Percentiles rank a stretch among this genome's conserved stretches.
Conservation (phyloP, 768 basidiomycete species). For the Lactarius psammicola region DNA sequence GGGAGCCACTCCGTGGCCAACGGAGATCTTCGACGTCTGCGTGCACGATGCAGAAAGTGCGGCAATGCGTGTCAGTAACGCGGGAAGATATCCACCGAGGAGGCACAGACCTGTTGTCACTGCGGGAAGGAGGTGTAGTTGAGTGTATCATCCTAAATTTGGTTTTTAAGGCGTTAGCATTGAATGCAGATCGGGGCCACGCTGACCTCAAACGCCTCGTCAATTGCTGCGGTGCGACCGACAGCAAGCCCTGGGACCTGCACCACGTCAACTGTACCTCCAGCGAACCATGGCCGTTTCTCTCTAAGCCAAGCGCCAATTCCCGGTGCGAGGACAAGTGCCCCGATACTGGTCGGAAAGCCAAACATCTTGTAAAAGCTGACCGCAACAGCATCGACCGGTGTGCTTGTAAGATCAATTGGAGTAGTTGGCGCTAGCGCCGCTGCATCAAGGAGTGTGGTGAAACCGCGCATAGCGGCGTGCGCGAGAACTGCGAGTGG, state of each 20-base stretch:
- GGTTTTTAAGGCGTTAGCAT: conserved; percentile 9
- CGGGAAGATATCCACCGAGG: too few relatives aligned
- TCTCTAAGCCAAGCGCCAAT: too few relatives aligned
- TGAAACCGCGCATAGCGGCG: conserved; percentile 67
- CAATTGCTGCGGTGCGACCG: conserved; percentile 54
- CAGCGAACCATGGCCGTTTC: too few relatives aligned
- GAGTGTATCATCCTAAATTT: conserved; percentile 80
- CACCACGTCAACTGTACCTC: conserved; percentile 78
- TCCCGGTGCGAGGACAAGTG: too few relatives aligned
- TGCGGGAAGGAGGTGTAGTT: conserved; percentile 74
- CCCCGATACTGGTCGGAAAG: too few relatives aligned
- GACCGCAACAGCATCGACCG: conserved; percentile 83
- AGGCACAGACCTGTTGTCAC: conserved; percentile 76
- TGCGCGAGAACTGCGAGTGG: too few relatives aligned
- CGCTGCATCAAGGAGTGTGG: conserved; percentile 77
- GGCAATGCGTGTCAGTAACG: too few relatives aligned
- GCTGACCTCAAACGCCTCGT: conserved; percentile 78
- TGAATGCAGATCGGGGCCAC: background rate
- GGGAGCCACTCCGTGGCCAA: too few relatives aligned
- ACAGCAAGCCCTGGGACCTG: conserved; percentile 75
- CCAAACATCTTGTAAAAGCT: too few relatives aligned
- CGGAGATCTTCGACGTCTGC: too few relatives aligned
- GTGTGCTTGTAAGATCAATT: conserved; percentile 61
- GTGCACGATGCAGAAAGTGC: too few relatives aligned
- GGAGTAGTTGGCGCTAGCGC: conserved; percentile 72